Evolutionary conservation across 2,329 filamentous ascomycete genomes (phyloP).

Genomic region (Arthrobotrys sphaeroides): DNA sequence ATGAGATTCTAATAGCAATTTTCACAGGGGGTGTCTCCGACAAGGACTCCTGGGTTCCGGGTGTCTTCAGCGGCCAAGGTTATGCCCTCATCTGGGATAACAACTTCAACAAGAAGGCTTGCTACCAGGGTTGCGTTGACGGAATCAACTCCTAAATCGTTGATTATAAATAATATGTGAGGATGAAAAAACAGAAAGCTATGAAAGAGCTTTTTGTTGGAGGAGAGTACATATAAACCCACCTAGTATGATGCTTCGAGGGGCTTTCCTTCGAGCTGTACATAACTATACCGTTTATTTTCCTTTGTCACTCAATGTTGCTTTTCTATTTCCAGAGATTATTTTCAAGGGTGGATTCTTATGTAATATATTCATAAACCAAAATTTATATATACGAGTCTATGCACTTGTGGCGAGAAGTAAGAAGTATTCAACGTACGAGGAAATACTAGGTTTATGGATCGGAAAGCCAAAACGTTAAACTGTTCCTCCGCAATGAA

Average conservation of each 20-base stretch:
- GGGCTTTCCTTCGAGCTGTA: slow-evolving; percentile 35
- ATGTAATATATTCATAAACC: slow-evolving; percentile 25
- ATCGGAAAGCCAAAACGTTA: too few species aligned
- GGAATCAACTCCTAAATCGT: slow-evolving; percentile 59
- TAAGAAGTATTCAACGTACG: too few species aligned
- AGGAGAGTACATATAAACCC: slow-evolving; percentile 32
- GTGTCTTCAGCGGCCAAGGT: slow-evolving; percentile 62
- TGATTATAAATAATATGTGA: not conserved
- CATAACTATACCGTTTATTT: slow-evolving; percentile 11
- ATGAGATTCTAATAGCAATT: slow-evolving; percentile 8
- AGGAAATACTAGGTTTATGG: too few species aligned
- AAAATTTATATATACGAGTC: not conserved
- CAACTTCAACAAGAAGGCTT: slow-evolving; percentile 66
- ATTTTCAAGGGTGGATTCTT: slow-evolving; percentile 4
- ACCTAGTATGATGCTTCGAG: slow-evolving; percentile 23
- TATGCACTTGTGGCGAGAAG: not conserved
- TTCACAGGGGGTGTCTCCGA: slow-evolving; percentile 61
- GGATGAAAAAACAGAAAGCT: not conserved
- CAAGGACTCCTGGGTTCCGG: slow-evolving; percentile 66
- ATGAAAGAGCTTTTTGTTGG: not conserved
- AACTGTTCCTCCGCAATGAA: too few species aligned
- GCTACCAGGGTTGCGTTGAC: slow-evolving; percentile 64
- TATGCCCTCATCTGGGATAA: slow-evolving; percentile 68
- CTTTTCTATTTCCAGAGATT: not conserved
- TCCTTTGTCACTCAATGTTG: not conserved